A percentile compares a stretch with the other conserved stretches of the same genome.
Conservation (phyloP, 768 basidiomycete genomes). For the Arthromyces matolae region DNA sequence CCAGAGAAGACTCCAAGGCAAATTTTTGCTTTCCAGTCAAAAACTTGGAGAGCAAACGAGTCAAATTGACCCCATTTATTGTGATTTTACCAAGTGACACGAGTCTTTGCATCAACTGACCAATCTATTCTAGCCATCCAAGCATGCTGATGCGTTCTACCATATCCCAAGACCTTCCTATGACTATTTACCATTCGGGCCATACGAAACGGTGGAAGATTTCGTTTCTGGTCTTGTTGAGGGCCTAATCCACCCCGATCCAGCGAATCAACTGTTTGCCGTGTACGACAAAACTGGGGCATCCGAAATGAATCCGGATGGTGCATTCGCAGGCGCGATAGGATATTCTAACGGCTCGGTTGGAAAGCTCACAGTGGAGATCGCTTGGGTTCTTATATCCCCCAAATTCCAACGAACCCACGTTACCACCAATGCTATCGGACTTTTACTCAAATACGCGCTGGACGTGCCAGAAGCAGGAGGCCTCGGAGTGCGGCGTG, state of each 20-base stretch:
- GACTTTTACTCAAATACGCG: constrained; percentile 48
- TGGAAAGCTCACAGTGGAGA: constrained; percentile 6
- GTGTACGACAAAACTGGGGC: constrained; percentile 8
- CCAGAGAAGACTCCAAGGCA: constrained; percentile 25
- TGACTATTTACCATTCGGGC: constrained; percentile 7
- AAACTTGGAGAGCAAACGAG: constrained; percentile 41
- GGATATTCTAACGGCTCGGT: constrained; percentile 5
- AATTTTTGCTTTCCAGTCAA: constrained; percentile 51
- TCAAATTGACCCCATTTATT: constrained; percentile 51
- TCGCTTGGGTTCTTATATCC: constrained; percentile 9
- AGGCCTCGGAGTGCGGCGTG: constrained; percentile 55
- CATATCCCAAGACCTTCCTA: constrained; percentile 5
- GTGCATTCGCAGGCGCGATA: constrained; percentile 12
- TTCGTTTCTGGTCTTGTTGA: constrained; percentile 3
- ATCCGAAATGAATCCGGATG: constrained; percentile 3
- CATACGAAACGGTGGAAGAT: constrained; percentile 2
- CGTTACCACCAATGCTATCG: constrained; percentile 51
- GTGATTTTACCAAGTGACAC: too few relatives aligned
- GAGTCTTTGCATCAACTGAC: constrained; percentile 35
- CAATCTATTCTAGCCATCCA: constrained; percentile 18
- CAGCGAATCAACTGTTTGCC: constrained; percentile 5
- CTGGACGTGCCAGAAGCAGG: constrained; percentile 35
- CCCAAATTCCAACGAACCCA: constrained; percentile 62
- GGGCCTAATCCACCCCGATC: constrained; percentile 3
- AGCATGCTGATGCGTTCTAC: constrained; percentile 8